Conservation (phyloP, 768 basidiomycete species). For the Russula virescens region DNA sequence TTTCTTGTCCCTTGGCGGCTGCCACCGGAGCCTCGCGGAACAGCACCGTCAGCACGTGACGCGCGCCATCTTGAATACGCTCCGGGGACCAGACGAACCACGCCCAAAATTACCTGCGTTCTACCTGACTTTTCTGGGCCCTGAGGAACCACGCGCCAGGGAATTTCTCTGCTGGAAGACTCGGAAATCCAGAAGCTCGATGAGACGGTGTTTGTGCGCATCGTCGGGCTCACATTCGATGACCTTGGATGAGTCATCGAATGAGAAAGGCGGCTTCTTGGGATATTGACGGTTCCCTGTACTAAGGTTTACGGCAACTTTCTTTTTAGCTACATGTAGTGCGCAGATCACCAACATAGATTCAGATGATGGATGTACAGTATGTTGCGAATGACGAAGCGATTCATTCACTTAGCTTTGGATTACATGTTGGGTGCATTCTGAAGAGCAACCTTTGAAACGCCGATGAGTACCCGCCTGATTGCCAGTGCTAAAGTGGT, state of each 20-base stretch:
- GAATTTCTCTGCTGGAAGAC: constrained; percentile 9
- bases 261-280: neutral
- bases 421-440: too few species aligned
- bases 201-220: constrained; percentile 58
- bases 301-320: too few species aligned
- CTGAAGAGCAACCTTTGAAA: too few species aligned
- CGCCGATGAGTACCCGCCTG: too few species aligned
- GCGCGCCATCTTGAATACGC: constrained; percentile 50
- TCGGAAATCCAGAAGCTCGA: constrained; percentile 51
- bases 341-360: too few species aligned
- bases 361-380: too few species aligned
- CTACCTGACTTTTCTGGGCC: constrained; percentile 38
- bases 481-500: too few species aligned
- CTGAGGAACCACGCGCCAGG: constrained; percentile 35
- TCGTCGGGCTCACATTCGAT: constrained; percentile 48
- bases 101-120: constrained; percentile 41
- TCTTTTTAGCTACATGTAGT: too few species aligned
- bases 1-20: too few species aligned
- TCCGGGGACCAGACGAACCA: constrained; percentile 54
- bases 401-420: too few species aligned
- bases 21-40: too few species aligned
- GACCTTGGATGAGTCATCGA: constrained; percentile 23
- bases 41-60: constrained; percentile 42
- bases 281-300: neutral
- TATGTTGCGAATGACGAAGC: too few species aligned